Base-by-base conservation (phyloP, 192 early-diverging fungal genomes). In the Chytriomyces sp. region DNA sequence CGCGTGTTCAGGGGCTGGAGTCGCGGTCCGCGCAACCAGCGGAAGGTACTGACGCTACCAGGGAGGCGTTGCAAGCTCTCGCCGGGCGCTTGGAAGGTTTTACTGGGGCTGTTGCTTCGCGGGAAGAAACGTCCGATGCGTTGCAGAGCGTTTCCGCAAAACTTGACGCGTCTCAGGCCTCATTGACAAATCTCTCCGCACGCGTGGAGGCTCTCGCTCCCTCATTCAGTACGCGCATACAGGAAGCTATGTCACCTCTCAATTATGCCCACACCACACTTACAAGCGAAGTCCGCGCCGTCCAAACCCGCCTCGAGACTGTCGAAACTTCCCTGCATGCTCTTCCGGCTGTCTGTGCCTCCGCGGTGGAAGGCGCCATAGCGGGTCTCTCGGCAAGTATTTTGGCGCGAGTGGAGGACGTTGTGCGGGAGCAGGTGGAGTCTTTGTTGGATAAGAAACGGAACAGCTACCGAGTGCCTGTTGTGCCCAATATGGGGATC, bases 401-500 rank as follows among this genome's bases (percentile, higher is more conserved):
- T 5, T 25, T 37, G 54, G 57, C 4, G 12, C 5, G 19, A 5
- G n/a, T 70, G 33, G 68, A 59, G 2, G 68, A 32, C 6, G 38
- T 40, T 1, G 34, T 70, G 30, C 36, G 36, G 40, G 56, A 59
- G 3, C 36, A 59, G 28, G n/a, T 14, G 37, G 68, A 70, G 26
- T 25, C 25, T 5, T 10, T 59, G 28, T 28, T 6, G 12, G 55
- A 59, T 36, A 30, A 14, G 10, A 59, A 59, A 39, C 33, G 53
- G 39, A 68, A 28, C n/a, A 68, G 65, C 28, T 56, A 37, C 19
- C 25, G 54, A 8, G 44, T 49, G 17, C 33, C 54, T 2, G 33
- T 14, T 3, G 34, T 70, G 19, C 68, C 68, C 0, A 70, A 70
- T 30, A 70, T 70, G 68, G 68, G 68, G 10, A 70, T 70, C 19